Conservation (phyloP, 225 moss, liverwort and hornwort species). For the Asterella californica region DNA sequence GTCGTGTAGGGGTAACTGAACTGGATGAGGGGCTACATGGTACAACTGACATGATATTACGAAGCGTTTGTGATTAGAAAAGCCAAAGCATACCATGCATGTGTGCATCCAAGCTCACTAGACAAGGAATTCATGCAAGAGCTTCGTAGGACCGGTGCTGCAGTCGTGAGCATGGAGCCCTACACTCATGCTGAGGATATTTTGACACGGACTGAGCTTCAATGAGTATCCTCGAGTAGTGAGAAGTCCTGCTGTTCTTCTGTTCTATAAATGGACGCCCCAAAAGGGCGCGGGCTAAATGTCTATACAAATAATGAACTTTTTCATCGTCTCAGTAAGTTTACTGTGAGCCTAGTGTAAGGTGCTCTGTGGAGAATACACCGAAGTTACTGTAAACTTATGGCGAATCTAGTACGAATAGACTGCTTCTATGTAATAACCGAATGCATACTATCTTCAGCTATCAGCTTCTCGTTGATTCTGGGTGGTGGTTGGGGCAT, state of each 20-base stretch:
- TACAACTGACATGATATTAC: neutral
- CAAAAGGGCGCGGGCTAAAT: neutral
- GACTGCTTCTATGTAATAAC: too few relatives aligned
- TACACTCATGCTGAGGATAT: conserved; percentile 57
- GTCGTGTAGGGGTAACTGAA: neutral
- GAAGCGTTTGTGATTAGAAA: conserved; percentile 42
- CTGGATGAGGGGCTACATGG: neutral
- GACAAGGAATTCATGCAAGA: conserved; percentile 61
- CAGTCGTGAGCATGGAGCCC: conserved; percentile 77
- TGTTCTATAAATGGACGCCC: neutral
- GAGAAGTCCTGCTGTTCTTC: neutral
- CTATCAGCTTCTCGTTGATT: too few relatives aligned
- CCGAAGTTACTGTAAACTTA: neutral
- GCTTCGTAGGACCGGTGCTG: conserved; percentile 54
- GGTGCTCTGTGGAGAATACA: neutral
- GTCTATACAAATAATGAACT: neutral
- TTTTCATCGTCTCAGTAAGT: neutral
- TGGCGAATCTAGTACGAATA: too few relatives aligned
- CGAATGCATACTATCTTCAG: too few relatives aligned
- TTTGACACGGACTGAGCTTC: conserved; percentile 61
- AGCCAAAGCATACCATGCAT: conserved; percentile 78
- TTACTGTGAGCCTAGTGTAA: neutral
- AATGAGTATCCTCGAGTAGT: conserved; percentile 38
- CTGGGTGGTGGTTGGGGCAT: too few relatives aligned
- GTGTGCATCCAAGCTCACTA: conserved; percentile 74